Conservation (phyloP, 495 filamentous ascomycete species). For the Penicillium pulvis region DNA sequence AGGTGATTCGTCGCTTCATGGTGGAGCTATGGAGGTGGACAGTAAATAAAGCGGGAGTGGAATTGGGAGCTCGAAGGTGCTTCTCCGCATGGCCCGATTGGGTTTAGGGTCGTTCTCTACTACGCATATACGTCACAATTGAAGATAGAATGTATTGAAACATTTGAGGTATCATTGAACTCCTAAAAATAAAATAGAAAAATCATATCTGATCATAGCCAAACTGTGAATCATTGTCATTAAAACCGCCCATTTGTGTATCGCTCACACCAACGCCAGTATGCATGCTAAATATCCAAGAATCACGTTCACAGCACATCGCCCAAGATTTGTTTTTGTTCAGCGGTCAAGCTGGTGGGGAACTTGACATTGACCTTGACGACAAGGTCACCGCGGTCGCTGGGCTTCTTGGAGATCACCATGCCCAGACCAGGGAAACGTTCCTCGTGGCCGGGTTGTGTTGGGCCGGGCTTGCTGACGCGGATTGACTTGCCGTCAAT, state of each 20-base stretch:
- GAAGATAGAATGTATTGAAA: neutral
- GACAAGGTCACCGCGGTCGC: conserved; percentile 80
- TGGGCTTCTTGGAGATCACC: conserved; percentile 87
- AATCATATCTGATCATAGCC: neutral
- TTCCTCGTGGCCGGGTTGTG: conserved; percentile 77
- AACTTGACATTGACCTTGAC: conserved; percentile 92
- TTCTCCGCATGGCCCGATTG: conserved; percentile 29
- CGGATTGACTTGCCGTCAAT: conserved; percentile 86
- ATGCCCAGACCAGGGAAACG: conserved; percentile 85
- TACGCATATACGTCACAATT: conserved; percentile 5
- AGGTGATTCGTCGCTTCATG: conserved; percentile 90
- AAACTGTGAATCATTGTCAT: neutral
- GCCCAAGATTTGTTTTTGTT: conserved; percentile 76
- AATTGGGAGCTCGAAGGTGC: conserved; percentile 9
- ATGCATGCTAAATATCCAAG: conserved; percentile 29
- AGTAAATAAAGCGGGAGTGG: neutral
- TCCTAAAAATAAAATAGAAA: neutral
- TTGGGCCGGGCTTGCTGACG: conserved; percentile 78
- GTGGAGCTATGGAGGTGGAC: conserved; percentile 4
- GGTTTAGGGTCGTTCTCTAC: conserved; percentile 18
- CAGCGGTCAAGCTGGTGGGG: conserved; percentile 69
- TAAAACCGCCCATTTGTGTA: conserved; percentile 12
- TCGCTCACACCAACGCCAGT: conserved; percentile 34
- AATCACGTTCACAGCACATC: conserved; percentile 60
- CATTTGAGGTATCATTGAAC: neutral